A percentile compares a stretch with the other conserved stretches of the same genome.
Evolutionary conservation across 805 yeast genomes (phyloP).

Genomic region (Metschnikowia santaceciliae): DNA sequence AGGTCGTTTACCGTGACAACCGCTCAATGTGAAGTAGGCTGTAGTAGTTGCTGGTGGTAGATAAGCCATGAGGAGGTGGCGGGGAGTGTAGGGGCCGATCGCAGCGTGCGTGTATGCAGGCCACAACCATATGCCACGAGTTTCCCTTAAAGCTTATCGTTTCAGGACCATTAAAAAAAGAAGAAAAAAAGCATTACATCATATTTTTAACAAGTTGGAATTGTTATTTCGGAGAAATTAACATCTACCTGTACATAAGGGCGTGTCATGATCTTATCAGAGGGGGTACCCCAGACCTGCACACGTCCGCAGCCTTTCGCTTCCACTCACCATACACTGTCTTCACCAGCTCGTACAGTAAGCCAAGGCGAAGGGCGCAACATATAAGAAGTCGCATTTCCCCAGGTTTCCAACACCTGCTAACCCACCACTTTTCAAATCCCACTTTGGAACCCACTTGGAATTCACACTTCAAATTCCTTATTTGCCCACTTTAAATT

Average conservation of each 20-base stretch:
- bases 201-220: no score
- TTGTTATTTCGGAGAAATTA: background rate
- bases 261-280: background rate
- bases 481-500: no score
- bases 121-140: background rate
- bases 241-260: background rate
- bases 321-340: conserved; percentile 7
- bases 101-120: background rate
- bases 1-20: background rate
- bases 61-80: background rate
- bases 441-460: background rate
- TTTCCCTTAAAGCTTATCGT: no score
- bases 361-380: background rate
- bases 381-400: background rate
- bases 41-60: background rate
- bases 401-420: background rate
- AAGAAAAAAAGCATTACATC: no score
- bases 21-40: background rate
- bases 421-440: background rate
- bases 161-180: no score
- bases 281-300: background rate
- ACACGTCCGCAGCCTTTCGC: background rate
- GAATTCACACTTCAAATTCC: no score
- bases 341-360: background rate
- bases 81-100: background rate